These are phyloP conservation scores for Saccharomycopsis sp. DNA, from an alignment of 805 yeast species.

Conservation along the genomic window DNA sequence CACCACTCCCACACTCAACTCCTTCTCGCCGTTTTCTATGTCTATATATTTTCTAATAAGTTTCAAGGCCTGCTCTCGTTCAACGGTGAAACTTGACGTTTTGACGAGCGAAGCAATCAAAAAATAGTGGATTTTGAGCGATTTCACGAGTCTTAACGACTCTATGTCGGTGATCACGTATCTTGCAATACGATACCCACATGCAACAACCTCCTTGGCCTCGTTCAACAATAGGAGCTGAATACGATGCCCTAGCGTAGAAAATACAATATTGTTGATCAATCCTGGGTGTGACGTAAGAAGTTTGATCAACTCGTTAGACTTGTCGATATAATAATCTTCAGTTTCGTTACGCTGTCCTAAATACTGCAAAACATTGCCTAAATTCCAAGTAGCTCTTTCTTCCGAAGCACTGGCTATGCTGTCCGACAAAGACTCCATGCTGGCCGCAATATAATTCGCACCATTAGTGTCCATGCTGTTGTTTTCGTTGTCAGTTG, in stretches of 20 bases:
- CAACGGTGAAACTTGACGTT: constrained; percentile 47
- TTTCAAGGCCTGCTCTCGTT: constrained; percentile 73
- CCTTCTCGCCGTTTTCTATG: constrained; percentile 44
- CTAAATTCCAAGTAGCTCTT: constrained; percentile 56
- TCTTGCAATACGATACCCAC: constrained; percentile 71
- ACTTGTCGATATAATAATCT: constrained; percentile 45
- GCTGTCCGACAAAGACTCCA: constrained; percentile 18
- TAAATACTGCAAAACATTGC: constrained; percentile 53
- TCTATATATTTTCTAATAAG: constrained; percentile 57
- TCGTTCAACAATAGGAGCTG: constrained; percentile 54
- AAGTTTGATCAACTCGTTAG: constrained; percentile 59
- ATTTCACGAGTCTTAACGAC: constrained; percentile 43
- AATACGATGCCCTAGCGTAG: constrained; percentile 50
- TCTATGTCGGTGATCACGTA: constrained; percentile 50
- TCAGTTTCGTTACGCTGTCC: constrained; percentile 47
- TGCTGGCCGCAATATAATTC: background rate
- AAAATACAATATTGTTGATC: constrained; percentile 55
- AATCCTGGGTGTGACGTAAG: constrained; percentile 52
- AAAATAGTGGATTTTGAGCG: constrained; percentile 48
- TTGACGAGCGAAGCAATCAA: constrained; percentile 59
- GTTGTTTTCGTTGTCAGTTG: background rate
- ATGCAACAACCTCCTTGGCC: constrained; percentile 57
- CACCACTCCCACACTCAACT: constrained; percentile 55
- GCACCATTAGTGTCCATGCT: constrained; percentile 4
- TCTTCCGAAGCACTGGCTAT: constrained; percentile 15